Base-by-base conservation (phyloP, 352 stramenopile species). In the Pythium apleroticum region DNA sequence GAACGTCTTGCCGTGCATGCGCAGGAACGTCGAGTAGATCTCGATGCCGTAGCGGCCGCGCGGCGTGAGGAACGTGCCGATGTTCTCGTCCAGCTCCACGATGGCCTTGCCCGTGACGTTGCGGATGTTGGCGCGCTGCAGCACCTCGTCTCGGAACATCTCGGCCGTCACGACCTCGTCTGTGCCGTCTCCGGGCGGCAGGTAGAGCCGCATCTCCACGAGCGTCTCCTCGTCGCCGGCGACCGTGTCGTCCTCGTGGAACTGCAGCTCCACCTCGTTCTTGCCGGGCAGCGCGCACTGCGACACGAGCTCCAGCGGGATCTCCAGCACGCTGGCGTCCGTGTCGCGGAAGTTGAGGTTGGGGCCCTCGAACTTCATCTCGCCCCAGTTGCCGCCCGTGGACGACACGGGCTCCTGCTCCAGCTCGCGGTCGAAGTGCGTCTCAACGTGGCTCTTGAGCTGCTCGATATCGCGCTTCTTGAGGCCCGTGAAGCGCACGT, bases 221-320 rank as follows among this genome's bases (percentile, higher is more conserved):
- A 98, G 78, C 56, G 88, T 93, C 60, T 98, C 90, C 69, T 97
- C 86, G 71, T 85, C 96, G 11, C 93, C 91, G 49, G 98, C 95
- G n/a, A 98, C 93, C 19, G 94, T 98, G 73, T 99, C 97, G 60
- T 96, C 97, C 77, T 99, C 97, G 71, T 98, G 88, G 75, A 99
- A 99, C 81, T 99, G 98, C 55, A 99, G 77, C 76, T 99, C 97
- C 52, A 99, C 97, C 72, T 99, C 97, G 76, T 99, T 99, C 59
- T 97, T 98, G 52, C 93, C 96, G 0, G 97, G 97, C 58, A 99
- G 71, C 8, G 98, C 97, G 53, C 82, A 96, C 73, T 90, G 84
- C 20, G 84, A 90, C 43, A 95, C 86, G 58, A 89, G 78, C 53
- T 93, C 77, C 0, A 93, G 68, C 27, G 81, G 79, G 45, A 95